Base-by-base conservation (phyloP, 2,329 filamentous ascomycete species). In the Fusarium sublunatum region DNA sequence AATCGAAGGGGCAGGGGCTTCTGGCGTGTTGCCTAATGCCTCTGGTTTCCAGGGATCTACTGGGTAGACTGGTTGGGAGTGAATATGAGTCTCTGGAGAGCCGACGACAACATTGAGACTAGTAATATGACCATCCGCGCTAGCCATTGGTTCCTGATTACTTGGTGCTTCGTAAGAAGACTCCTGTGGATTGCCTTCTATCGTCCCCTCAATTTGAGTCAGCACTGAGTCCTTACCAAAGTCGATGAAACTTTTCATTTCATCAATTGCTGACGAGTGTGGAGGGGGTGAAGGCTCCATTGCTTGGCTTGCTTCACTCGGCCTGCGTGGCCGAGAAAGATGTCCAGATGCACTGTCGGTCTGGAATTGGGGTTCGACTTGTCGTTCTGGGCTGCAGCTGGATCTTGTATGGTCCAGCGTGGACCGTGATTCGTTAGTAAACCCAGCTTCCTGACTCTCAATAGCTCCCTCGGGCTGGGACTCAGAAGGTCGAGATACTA, bases 1-100 rank as follows among this genome's bases (percentile, higher is more conserved):
- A n/a, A 71, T 71, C 29, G 69, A 71, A 24, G 64, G 64, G 12
- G 65, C 55, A 10, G 64, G 61, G 12, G 53, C 54, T 24, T 70
- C 62, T 28, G 67, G 58, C 7, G 45, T 61, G 19, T 46, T 67
- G 10, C 65, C 59, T 15, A 71, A 41, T 25, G 66, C 64, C 32
- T 68, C 64, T 28, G 69, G 47, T 40, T 70, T 71, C 69, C 69
- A 71, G 13, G 69, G 67, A 8, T 68, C 69, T 13, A 70, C 56
- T 7, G 53, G 34, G n/a, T 55, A 64, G 11, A 41, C 29, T 26
- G 69, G 58, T 13, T 69, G 63, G n/a, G 62, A 55, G 34, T 61
- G 58, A 19, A 63, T 49, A 10, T 52, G 55, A 38, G 36, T 26
- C 41, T 66, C 58, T 15, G 65, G 35, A 26, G 68, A 68, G 41